Base-by-base conservation (phyloP, 202 grass and related monocot genomes). In the Dendrocalamus latiflorus region DNA sequence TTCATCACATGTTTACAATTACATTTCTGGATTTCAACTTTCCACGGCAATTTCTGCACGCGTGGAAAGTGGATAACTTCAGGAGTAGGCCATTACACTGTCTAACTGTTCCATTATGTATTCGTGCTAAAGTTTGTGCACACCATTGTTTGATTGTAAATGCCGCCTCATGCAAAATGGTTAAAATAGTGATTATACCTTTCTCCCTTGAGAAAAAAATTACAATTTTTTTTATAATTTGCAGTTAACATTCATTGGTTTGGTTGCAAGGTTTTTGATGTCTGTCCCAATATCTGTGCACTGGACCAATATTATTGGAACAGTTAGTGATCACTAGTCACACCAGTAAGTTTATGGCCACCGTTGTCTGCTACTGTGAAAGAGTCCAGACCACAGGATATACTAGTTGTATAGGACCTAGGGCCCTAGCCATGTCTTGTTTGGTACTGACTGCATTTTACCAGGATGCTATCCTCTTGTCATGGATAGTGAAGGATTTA, bases 11-110 rank as follows among this genome's bases (percentile, higher is more conserved):
- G 34, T 54, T 75, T 65, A 56, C 26, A 17, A 37, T 74, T 66
- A 70, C 26, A 70, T 67, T 57, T 68, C 45, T 80, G 75, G 44
- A 20, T 42, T 83, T 75, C 44, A 63, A 43, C 53, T 75, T 59
- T 75, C 43, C 21, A 26, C 24, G 47, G 68, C 22, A 55, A 67
- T 62, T 83, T 83, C 22, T 71, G 62, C 28, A 39, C 38, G 2
- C 2, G 28, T 30, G 28, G 28, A 30, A 30, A 30, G 28, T 30
- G 28, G 28, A 30, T 2, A 30, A 41, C 8, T 24, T 61, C 21
- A 5, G 1, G 6, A 55, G 38, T 38, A 38, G 65, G 33, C 30
- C 36, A 4, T 1, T 17, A 14, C 34, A 39, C 39, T 79, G 28
- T 37, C 9, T 12, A 48, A 70, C 60, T 51, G 26, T 65, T 57